Evolutionary conservation across 2,329 filamentous ascomycete genomes (phyloP).

Genomic region (Colletotrichum melonis): DNA sequence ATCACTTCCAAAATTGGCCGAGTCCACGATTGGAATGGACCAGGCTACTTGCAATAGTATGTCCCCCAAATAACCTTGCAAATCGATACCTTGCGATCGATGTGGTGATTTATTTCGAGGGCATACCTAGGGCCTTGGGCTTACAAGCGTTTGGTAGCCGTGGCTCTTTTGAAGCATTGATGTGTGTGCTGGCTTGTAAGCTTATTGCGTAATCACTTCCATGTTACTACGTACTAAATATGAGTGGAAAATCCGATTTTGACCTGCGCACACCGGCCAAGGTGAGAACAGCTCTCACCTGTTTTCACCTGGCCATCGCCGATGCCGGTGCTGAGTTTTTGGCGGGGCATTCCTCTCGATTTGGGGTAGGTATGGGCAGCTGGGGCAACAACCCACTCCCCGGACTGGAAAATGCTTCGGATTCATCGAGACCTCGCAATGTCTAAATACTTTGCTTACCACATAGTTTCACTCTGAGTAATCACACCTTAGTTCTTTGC

Average conservation of each 20-base stretch:
- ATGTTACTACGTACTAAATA: neutral
- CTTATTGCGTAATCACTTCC: neutral
- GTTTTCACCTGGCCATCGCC: constrained; percentile 6
- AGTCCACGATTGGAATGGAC: constrained; percentile 2
- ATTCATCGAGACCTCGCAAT: neutral
- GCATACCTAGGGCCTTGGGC: too few relatives aligned
- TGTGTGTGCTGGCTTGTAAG: neutral
- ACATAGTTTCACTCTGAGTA: neutral
- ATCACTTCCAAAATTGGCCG: neutral
- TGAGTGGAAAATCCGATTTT: neutral
- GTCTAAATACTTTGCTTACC: neutral
- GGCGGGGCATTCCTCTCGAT: constrained; percentile 10
- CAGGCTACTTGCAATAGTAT: neutral
- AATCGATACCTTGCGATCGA: neutral
- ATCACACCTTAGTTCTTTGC: too few relatives aligned
- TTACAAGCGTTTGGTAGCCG: neutral
- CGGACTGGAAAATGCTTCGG: neutral
- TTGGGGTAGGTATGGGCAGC: constrained; percentile 6
- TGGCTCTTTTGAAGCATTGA: neutral
- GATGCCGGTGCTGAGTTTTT: constrained; percentile 21
- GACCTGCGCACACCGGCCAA: constrained; percentile 25
- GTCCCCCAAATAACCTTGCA: neutral
- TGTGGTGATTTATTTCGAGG: neutral
- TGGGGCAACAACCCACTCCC: constrained; percentile 16
- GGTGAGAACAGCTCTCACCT: constrained; percentile 23